Percentiles rank a stretch among this genome's conserved stretches.
Conservation (phyloP, 768 basidiomycete species). For the Lactarius hengduanensis region DNA sequence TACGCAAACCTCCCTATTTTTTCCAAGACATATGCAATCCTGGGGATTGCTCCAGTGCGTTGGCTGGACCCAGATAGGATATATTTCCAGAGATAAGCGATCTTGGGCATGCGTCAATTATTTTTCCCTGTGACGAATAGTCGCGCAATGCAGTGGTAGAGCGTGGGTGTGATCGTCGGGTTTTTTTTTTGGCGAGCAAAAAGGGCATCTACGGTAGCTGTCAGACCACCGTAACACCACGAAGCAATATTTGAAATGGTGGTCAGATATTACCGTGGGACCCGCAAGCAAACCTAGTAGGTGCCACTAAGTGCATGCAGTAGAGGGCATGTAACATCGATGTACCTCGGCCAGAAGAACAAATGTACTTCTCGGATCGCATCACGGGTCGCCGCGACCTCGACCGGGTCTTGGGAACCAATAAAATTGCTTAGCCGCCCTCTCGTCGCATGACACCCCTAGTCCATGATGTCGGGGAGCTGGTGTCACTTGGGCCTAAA, state of each 20-base stretch:
- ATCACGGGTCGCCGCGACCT: not conserved
- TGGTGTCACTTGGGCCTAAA: not conserved
- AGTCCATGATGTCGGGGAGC: not conserved
- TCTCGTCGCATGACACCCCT: constrained; percentile 3
- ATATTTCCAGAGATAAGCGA: not conserved
- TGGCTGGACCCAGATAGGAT: not conserved
- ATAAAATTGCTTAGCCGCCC: constrained; percentile 2
- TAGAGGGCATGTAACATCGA: constrained; percentile 3
- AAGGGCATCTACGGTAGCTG: not conserved
- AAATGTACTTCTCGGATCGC: constrained; percentile 1
- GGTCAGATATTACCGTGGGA: constrained; percentile 1
- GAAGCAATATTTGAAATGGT: constrained; percentile 18
- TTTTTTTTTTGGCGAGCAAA: not conserved
- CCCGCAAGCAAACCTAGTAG: constrained; percentile 1
- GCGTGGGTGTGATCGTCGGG: not conserved
- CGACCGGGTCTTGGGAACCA: constrained; percentile 11
- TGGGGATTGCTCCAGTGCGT: not conserved
- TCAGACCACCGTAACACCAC: not conserved
- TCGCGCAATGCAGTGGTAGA: not conserved
- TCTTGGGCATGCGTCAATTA: not conserved
- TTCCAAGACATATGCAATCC: not conserved
- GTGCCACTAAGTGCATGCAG: not conserved
- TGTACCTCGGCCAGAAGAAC: constrained; percentile 2
- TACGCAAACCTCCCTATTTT: not conserved
- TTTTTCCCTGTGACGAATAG: not conserved